Base-by-base conservation (phyloP, 306 rosid genomes). In the Ceratonia siliqua region DNA sequence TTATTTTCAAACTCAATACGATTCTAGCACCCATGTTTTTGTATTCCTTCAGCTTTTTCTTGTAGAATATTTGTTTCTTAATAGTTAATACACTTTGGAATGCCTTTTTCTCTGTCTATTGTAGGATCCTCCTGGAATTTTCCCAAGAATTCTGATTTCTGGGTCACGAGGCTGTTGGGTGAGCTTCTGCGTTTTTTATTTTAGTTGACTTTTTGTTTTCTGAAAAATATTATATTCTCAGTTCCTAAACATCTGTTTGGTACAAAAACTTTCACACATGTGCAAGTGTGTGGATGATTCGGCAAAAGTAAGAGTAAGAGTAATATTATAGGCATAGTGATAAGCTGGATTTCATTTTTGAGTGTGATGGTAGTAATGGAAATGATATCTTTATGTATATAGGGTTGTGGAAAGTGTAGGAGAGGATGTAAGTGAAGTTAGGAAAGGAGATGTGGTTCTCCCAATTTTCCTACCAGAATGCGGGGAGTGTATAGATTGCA, bases 111-210 rank as follows among this genome's bases (percentile, higher is more conserved):
- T 71, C 4, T 49, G 17, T 24, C n/a, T n/a, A 62, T 50, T 66
- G 48, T 72, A 93, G 97, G 96, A 66, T 0, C 84, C 86, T 75
- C 94, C 89, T 48, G 94, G 72, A 65, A 62, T 89, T 66, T 58
- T 68, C 48, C 98, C 94, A n/a, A 85, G 90, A 76, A 94, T 94
- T 81, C 52, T 94, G 90, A 76, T 91, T 94, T 81, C 52, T 94
- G 8, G 97, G 97, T 55, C 97, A 94, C 48, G 97, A 94, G 76
- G 97, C 98, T 17, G 54, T 94, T 50, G 97, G 98, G 98, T 86
- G 62, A 83, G 86, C 42, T 2, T 35, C 36, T 72, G 14, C 8
- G 17, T 62, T 27, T 14, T 5, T 32, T 5, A 5, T 8, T 13
- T 17, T 27, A 1, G 5, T 62, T 58, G 36, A 38, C 3, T 15